phyloP scores from a whole-genome alignment of 345 rosid species.

The Aquilaria yunnanensis region DNA sequence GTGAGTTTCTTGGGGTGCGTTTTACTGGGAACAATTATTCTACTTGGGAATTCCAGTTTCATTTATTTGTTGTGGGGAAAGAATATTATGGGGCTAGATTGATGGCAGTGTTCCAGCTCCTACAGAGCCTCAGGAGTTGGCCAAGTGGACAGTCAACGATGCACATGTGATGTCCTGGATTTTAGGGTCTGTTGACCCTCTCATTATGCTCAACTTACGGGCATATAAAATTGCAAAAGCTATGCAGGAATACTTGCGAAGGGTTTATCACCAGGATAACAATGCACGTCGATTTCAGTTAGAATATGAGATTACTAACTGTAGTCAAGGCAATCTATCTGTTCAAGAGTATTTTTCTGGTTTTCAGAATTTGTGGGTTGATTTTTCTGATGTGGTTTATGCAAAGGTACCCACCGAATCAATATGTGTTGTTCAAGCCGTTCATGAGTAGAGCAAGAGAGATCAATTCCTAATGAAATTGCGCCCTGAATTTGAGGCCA shows the following conservation, averaged over 20 bases:
- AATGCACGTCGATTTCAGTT: not conserved
- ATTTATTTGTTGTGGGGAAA: constrained; percentile 2
- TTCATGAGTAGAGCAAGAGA: constrained; percentile 11
- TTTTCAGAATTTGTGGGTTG: constrained; percentile 2
- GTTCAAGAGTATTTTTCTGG: constrained; percentile 17
- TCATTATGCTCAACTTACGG: not conserved
- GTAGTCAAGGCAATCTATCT: not conserved
- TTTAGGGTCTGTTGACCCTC: not conserved
- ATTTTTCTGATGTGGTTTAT: constrained; percentile 1
- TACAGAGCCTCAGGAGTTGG: no score
- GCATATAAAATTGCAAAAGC: not conserved
- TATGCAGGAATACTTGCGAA: constrained; percentile 3
- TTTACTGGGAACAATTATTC: constrained; percentile 12
- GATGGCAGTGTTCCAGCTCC: not conserved
- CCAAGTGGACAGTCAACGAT: no score
- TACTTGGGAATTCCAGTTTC: constrained; percentile 13
- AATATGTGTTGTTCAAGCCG: not conserved
- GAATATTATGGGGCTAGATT: constrained; percentile 1
- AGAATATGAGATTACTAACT: not conserved
- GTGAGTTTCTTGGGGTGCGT: not conserved
- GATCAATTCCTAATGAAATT: constrained; percentile 21
- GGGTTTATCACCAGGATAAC: constrained; percentile 3
- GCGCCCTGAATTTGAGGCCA: not conserved
- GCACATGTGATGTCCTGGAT: no score
- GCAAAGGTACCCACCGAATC: not conserved